These are phyloP conservation scores for Neurospora terricola DNA, from an alignment of 495 filamentous ascomycete genomes.

Conservation along the genomic window DNA sequence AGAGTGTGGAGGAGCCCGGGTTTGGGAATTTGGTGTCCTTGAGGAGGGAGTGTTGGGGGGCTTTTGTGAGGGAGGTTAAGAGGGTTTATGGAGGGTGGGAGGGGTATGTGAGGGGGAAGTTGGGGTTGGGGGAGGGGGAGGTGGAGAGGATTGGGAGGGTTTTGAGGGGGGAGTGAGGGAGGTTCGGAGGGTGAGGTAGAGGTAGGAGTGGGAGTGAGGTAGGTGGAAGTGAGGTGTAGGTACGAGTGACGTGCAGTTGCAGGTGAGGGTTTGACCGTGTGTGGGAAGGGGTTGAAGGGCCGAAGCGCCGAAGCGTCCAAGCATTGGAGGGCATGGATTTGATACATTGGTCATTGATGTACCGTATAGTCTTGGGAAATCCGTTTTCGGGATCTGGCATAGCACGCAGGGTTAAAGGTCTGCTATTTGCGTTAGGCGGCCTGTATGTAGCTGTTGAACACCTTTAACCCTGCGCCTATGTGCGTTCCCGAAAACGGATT, in stretches of 20 bases:
- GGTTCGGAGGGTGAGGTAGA: too few relatives aligned
- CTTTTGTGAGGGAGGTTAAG: constrained; percentile 27
- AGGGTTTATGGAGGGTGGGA: constrained; percentile 34
- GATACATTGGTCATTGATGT: neutral
- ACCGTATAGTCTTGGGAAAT: too few relatives aligned
- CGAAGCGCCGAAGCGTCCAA: neutral
- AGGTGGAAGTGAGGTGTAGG: neutral
- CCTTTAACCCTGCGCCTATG: too few relatives aligned
- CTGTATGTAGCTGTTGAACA: too few relatives aligned
- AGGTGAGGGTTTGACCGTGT: neutral
- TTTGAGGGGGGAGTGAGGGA: constrained; percentile 8
- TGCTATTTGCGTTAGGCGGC: too few relatives aligned
- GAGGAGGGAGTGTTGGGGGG: constrained; percentile 25
- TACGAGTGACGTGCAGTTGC: neutral
- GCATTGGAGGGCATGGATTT: neutral
- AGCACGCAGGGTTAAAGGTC: too few relatives aligned
- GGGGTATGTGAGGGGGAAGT: constrained; percentile 25
- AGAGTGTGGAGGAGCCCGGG: constrained; percentile 23
- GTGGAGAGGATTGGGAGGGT: constrained; percentile 31
- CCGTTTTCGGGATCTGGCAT: too few relatives aligned
- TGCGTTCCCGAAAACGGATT: too few relatives aligned
- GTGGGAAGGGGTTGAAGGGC: neutral
- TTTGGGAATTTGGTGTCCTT: constrained; percentile 32
- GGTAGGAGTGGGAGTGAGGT: neutral
- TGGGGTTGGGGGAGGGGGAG: constrained; percentile 33